Percentiles rank a stretch among this genome's conserved stretches.
These are phyloP conservation scores for Lachnellula arida DNA, from an alignment of 2,329 filamentous ascomycete genomes.

Conservation along the genomic window DNA sequence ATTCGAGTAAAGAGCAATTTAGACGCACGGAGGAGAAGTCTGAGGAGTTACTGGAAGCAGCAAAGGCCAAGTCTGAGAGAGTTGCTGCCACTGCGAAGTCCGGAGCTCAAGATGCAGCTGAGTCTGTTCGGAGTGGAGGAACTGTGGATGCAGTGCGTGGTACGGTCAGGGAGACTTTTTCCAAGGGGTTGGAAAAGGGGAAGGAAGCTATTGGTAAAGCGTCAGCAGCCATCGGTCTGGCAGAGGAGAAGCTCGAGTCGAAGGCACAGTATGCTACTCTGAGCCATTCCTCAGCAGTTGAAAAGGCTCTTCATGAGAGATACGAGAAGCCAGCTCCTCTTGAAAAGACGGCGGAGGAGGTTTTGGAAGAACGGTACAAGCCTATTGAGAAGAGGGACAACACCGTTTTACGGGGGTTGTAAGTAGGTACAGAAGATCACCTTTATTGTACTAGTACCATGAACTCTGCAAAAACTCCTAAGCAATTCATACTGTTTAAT, in stretches of 20 bases:
- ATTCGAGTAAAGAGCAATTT: slow-evolving; percentile 20
- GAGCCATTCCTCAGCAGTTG: slow-evolving; percentile 25
- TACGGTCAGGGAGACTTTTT: slow-evolving; percentile 34
- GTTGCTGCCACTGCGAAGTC: slow-evolving; percentile 20
- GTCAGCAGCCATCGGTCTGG: slow-evolving; percentile 33
- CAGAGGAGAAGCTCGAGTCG: slow-evolving; percentile 35
- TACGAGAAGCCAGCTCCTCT: slow-evolving; percentile 41
- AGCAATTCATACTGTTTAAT: no score
- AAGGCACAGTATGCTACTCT: slow-evolving; percentile 35
- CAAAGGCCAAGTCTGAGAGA: slow-evolving; percentile 28
- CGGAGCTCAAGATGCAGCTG: slow-evolving; percentile 23
- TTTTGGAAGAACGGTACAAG: slow-evolving; percentile 51
- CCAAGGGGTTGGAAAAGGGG: slow-evolving; percentile 31
- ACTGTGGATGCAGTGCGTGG: slow-evolving; percentile 38
- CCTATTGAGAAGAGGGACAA: slow-evolving; percentile 38
- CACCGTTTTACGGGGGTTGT: slow-evolving; percentile 34
- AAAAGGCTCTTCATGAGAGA: slow-evolving; percentile 49
- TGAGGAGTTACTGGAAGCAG: slow-evolving; percentile 27
- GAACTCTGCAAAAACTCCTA: no score
- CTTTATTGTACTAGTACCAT: background rate
- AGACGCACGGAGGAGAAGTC: slow-evolving; percentile 21
- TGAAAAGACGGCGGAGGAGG: slow-evolving; percentile 48
- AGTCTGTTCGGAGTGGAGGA: slow-evolving; percentile 28
- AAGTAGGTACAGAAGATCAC: slow-evolving; percentile 14
- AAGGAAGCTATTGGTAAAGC: slow-evolving; percentile 37